Base-by-base conservation (phyloP, 345 rosid species). In the Erodium maritimum region DNA sequence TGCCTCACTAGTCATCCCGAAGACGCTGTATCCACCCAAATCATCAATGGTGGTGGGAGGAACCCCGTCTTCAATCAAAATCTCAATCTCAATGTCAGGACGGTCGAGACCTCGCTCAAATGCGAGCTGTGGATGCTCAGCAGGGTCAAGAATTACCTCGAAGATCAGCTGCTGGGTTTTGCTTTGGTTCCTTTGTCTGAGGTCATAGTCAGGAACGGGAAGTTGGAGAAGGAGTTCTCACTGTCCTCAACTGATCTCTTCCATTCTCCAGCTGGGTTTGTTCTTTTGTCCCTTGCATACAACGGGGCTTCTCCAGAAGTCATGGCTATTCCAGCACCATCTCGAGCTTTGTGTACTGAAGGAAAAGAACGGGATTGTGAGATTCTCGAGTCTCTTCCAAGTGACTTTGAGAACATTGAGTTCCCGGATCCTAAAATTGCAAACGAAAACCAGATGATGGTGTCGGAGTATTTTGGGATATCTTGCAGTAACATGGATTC, bases 41-140 rank as follows among this genome's bases (percentile, higher is more conserved):
- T 77, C 83, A 90, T 94, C 72, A 94, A 94, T 54, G 99, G 97
- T 16, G 99, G 99, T 59, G 99, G 99, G 59, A 84, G 90, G 81
- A 86, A 94, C 72, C 97, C 99, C 0, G 95, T 94, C 56, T 94
- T 94, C 61, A 85, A 90, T 45, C 91, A 94, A 45, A 77, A 65
- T 57, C 73, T 94, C n/a, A 69, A 57, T 62, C 82, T 90, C 46
- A 79, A 84, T 54, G 95, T 94, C 55, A 76, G 69, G 63, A 81
- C 79, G 19, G 20, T 85, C 22, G 96, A 90, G 13, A 68, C 80
- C 67, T 90, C 88, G 34, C 91, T 94, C 53, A 94, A 83, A 65
- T 87, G 96, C 64, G 99, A 94, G 80, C 65, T 94, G 66, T 94
- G 78, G 75, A 94, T 94, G 99, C 80, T 94, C 95, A 94, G 99